A percentile compares a stretch with the other conserved stretches of the same genome.
These are phyloP conservation scores for Globisporangium cystogenes DNA, from an alignment of 352 stramenopile species.

Conservation along the genomic window DNA sequence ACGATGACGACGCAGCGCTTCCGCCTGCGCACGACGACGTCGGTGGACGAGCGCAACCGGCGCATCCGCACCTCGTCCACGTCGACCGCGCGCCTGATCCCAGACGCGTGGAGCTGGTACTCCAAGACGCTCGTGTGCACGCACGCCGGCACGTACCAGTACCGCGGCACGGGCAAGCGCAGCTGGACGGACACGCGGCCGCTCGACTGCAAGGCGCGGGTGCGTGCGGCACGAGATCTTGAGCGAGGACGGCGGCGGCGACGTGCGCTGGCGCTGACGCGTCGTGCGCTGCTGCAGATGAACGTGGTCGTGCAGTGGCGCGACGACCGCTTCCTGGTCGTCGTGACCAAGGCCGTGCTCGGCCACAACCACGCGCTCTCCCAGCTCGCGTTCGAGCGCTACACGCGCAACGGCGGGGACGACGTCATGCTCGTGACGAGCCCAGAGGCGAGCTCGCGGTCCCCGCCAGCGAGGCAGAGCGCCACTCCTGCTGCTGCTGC, in stretches of 20 bases:
- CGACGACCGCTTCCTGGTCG: not conserved
- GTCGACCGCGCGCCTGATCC: constrained; percentile 2
- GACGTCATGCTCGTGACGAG: not conserved
- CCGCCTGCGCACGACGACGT: constrained; percentile 4
- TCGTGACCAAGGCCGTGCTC: constrained; percentile 1
- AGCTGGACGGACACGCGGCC: constrained; percentile 10
- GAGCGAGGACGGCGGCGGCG: too few species aligned
- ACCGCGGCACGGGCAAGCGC: constrained; percentile 13
- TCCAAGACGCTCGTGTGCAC: constrained; percentile 20
- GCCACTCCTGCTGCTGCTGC: not conserved
- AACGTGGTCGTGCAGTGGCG: constrained; percentile 4
- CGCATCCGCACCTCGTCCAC: constrained; percentile 1
- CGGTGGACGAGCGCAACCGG: constrained; percentile 3
- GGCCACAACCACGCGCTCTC: constrained; percentile 5
- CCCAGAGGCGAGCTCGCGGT: not conserved
- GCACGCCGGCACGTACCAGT: constrained; percentile 12
- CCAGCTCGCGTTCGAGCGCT: not conserved
- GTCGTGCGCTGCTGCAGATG: too few species aligned
- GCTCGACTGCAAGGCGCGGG: constrained; percentile 17
- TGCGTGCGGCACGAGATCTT: not conserved
- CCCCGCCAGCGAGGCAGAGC: not conserved
- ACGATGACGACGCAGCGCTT: not conserved
- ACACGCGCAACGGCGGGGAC: not conserved
- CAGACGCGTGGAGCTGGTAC: constrained; percentile 11
- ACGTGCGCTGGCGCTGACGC: too few species aligned